Evolutionary conservation across 768 basidiomycete genomes (phyloP).

Genomic region (Panus rudis): DNA sequence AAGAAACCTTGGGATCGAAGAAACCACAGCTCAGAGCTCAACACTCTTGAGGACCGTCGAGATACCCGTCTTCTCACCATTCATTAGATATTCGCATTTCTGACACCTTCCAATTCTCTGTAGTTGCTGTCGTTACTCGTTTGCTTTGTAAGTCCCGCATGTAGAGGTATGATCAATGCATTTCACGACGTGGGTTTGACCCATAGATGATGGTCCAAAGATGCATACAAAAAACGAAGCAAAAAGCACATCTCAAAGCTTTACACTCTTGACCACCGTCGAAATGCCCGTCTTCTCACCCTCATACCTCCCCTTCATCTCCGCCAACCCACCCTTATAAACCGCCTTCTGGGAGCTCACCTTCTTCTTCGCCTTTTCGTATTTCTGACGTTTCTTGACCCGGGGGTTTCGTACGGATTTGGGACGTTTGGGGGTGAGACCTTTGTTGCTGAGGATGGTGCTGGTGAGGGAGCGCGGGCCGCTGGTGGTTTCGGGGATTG

Average conservation of each 20-base stretch:
- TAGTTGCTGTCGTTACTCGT: too few species aligned
- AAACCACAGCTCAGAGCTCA: too few species aligned
- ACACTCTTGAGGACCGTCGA: conserved; percentile 85
- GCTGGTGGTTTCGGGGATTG: conserved; percentile 31
- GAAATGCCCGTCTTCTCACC: conserved; percentile 94
- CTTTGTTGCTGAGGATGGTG: conserved; percentile 89
- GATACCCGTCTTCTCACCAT: conserved; percentile 91
- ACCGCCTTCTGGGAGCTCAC: conserved; percentile 83
- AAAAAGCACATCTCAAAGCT: conserved; percentile 30
- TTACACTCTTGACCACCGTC: conserved; percentile 82
- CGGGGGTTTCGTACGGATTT: conserved; percentile 94
- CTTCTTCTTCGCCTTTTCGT: conserved; percentile 93
- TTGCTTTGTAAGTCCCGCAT: too few species aligned
- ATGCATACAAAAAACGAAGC: neutral
- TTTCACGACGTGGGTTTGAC: too few species aligned
- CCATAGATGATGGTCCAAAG: neutral
- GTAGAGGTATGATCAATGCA: too few species aligned
- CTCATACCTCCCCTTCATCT: conserved; percentile 60
- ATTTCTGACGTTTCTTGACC: conserved; percentile 92
- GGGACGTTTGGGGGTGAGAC: conserved; percentile 83
- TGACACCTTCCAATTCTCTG: too few species aligned
- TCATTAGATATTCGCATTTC: too few species aligned
- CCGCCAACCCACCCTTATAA: conserved; percentile 82
- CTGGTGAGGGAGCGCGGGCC: conserved; percentile 88
- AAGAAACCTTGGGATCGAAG: too few species aligned